Base-by-base conservation (phyloP, 2,329 filamentous ascomycete genomes). In the Nothophaeocryptopus gaeumannii region DNA sequence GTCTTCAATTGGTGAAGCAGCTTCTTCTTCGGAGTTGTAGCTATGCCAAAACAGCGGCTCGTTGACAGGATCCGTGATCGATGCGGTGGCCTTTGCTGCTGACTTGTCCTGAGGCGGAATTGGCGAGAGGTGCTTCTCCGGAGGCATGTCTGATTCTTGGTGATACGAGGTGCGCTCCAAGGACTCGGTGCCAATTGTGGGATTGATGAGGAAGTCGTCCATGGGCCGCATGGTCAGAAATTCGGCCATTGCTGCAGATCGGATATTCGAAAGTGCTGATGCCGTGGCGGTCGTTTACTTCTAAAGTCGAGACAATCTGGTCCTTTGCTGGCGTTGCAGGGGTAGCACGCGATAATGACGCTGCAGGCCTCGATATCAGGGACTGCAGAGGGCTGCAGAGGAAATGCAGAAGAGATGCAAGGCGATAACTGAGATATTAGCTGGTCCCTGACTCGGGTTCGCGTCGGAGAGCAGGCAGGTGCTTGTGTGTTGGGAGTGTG, bases 21-120 rank as follows among this genome's bases (percentile, higher is more conserved):
- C 51, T 50, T 67, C 64, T 54, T 67, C 64, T 12, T 65, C 64
- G 5, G 63, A 65, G 11, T 55, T 53, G 43, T 63, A 67, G 32
- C 53, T 53, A 32, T 51, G 53, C 51, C 45, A 58, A 46, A 47
- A 53, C 14, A 47, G 26, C 5, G 53, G 46, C n/a, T 55, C 39
- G 41, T 45, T 43, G 39, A 44, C 34, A 16, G 51, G 37, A 32
- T 53, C 44, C 10, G 40, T 34, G 16, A 58, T 35, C 5, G 49
- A 20, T 29, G 39, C 29, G 11, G 29, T 40, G 20, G 32, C 20
- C 39, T 41, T 48, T 32, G 20, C 20, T 26, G 20, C 20, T 26
- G 20, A 26, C 20, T 26, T 26, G 14, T 12, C 16, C 15, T 16
- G 34, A 8, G 35, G 12, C 26, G 36, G 26, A 20, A 31, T 31